phyloP scores from a whole-genome alignment of 768 basidiomycete species.

The Guyanaporus albipodus region DNA sequence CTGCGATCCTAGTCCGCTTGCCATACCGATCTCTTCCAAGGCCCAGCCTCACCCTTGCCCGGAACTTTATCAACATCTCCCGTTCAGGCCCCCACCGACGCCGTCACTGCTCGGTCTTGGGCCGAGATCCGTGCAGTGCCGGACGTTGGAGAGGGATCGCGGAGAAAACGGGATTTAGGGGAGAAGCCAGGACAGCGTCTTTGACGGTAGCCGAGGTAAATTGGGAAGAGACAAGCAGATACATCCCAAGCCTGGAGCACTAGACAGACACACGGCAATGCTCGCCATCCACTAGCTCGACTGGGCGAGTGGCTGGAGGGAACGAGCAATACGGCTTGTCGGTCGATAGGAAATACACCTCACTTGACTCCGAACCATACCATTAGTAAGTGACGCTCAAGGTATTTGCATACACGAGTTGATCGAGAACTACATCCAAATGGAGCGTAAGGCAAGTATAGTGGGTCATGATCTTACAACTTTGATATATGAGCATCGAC shows the following conservation, averaged over 20 bases:
- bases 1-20: slow-evolving; percentile 35
- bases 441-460: not conserved
- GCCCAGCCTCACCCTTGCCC: slow-evolving; percentile 32
- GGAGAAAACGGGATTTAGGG: slow-evolving; percentile 54
- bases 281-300: slow-evolving; percentile 43
- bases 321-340: slow-evolving; percentile 7
- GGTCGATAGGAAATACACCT: not conserved
- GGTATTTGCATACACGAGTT: not conserved
- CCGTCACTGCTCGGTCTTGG: slow-evolving; percentile 41
- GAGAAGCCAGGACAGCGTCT: slow-evolving; percentile 55
- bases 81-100: slow-evolving; percentile 52
- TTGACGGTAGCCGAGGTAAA: slow-evolving; percentile 37
- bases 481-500: not conserved
- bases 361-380: no score
- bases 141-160: slow-evolving; percentile 46
- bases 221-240: slow-evolving; percentile 32
- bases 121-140: slow-evolving; percentile 61
- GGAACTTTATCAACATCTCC: slow-evolving; percentile 44
- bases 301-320: slow-evolving; percentile 17
- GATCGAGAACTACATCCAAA: not conserved
- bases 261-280: slow-evolving; percentile 37
- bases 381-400: not conserved
- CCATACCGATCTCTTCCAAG: slow-evolving; percentile 39
- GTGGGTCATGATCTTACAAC: not conserved
- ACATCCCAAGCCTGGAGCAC: slow-evolving; percentile 17